Conservation (phyloP, 768 basidiomycete genomes). For the Udeniomyces megalosporus region DNA sequence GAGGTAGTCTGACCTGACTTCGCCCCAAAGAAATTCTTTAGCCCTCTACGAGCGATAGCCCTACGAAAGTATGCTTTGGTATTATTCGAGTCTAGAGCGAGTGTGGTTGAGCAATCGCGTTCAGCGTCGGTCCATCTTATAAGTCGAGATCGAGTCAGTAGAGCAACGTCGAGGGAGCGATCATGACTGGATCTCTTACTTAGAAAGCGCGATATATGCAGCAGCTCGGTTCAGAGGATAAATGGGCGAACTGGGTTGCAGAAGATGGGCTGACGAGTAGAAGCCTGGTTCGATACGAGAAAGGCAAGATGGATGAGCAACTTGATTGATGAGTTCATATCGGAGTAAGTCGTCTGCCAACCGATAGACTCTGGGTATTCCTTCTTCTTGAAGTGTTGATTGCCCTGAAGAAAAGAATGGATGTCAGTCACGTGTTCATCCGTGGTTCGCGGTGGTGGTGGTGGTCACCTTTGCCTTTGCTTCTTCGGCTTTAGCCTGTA, state of each 20-base stretch:
- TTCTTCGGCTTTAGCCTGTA: conserved; percentile 1
- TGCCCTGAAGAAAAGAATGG: background rate
- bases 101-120: conserved; percentile 7
- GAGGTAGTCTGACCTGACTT: background rate
- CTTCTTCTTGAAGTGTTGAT: conserved; percentile 8
- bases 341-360: background rate
- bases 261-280: conserved; percentile 9
- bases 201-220: conserved; percentile 6
- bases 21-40: background rate
- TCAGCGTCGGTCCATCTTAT: conserved; percentile 4
- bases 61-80: conserved; percentile 11
- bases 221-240: conserved; percentile 13
- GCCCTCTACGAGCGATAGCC: conserved; percentile 1
- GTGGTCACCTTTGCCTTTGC: background rate
- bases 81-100: conserved; percentile 1
- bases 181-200: background rate
- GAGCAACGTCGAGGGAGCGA: background rate
- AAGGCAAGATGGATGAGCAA: too few relatives aligned
- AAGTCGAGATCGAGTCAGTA: background rate
- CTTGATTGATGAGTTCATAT: background rate
- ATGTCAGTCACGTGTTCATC: background rate
- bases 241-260: conserved; percentile 3
- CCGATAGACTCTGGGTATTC: conserved; percentile 10
- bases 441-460: background rate
- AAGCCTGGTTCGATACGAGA: background rate